Percentiles rank a stretch among this genome's conserved stretches.
These are phyloP conservation scores for Orbilia javanica DNA, from an alignment of 2,329 filamentous ascomycete species.

Conservation along the genomic window DNA sequence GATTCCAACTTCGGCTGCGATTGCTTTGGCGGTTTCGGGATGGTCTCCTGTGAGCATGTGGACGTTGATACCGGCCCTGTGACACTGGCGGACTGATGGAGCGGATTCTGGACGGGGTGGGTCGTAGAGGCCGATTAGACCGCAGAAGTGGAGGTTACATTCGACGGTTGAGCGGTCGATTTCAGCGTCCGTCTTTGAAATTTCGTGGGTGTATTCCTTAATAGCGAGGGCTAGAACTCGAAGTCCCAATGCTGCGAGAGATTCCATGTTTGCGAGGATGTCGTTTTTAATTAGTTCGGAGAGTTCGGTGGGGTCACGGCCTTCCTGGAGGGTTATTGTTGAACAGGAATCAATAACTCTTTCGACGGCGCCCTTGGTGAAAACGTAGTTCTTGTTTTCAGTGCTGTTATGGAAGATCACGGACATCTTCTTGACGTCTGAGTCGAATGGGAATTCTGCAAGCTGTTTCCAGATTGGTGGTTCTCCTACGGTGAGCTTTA, in stretches of 20 bases:
- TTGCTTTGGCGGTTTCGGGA: constrained; percentile 81
- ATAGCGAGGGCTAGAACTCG: constrained; percentile 77
- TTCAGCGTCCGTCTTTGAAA: constrained; percentile 66
- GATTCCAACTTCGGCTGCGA: constrained; percentile 83
- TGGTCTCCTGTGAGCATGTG: constrained; percentile 90
- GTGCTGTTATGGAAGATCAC: constrained; percentile 72
- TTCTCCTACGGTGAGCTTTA: constrained; percentile 69
- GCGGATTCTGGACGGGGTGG: constrained; percentile 85
- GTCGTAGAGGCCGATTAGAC: constrained; percentile 86
- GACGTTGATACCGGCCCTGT: constrained; percentile 79
- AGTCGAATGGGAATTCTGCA: constrained; percentile 80
- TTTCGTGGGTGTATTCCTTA: constrained; percentile 64
- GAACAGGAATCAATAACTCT: constrained; percentile 76
- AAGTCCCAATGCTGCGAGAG: constrained; percentile 75
- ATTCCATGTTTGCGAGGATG: constrained; percentile 77
- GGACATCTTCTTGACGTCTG: constrained; percentile 81
- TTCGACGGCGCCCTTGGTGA: constrained; percentile 78
- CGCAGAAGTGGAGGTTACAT: constrained; percentile 77
- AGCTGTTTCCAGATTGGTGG: constrained; percentile 70
- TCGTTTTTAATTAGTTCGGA: constrained; percentile 67
- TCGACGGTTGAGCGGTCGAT: constrained; percentile 75
- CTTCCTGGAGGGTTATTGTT: constrained; percentile 67
- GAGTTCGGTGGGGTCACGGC: constrained; percentile 64
- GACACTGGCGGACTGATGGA: constrained; percentile 76
- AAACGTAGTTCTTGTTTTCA: constrained; percentile 67